These are phyloP conservation scores for Farysia itapuensis DNA, from an alignment of 1,284 basidiomycete genomes.

Conservation along the genomic window DNA sequence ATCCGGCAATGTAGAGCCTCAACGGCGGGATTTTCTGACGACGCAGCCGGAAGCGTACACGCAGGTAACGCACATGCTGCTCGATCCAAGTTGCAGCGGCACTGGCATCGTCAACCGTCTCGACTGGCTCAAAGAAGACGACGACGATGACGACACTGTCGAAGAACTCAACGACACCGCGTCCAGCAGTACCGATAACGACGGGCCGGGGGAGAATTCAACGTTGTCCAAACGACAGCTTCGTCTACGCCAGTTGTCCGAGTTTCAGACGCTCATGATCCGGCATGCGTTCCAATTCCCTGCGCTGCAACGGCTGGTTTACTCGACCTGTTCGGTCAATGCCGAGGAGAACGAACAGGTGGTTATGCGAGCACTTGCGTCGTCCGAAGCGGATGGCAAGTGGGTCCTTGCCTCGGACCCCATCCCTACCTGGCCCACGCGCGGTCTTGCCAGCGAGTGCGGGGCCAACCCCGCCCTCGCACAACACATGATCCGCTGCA, in stretches of 20 bases:
- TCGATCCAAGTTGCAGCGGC: constrained; percentile 55
- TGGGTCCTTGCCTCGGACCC: constrained; percentile 45
- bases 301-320: constrained; percentile 73
- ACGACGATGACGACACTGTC: constrained; percentile 6
- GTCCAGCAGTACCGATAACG: background rate
- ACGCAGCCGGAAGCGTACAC: constrained; percentile 17
- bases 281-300: constrained; percentile 90
- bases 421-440: constrained; percentile 43
- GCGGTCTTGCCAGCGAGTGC: constrained; percentile 35
- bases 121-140: constrained; percentile 44
- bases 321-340: constrained; percentile 94
- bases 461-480: constrained; percentile 8
- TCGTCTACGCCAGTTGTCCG: constrained; percentile 23
- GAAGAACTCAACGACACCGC: background rate
- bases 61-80: constrained; percentile 46
- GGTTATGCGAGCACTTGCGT: constrained; percentile 63
- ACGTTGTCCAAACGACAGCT: constrained; percentile 4
- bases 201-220: background rate
- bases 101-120: constrained; percentile 53
- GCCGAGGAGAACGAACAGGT: constrained; percentile 86
- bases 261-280: constrained; percentile 81
- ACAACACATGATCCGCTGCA: constrained; percentile 36
- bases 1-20: constrained; percentile 31
- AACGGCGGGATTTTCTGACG: constrained; percentile 46
- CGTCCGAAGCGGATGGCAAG: constrained; percentile 22